Percentiles rank a stretch among this genome's conserved stretches.
Conservation (phyloP, 2,329 filamentous ascomycete genomes). For the Venturia nashicola region DNA sequence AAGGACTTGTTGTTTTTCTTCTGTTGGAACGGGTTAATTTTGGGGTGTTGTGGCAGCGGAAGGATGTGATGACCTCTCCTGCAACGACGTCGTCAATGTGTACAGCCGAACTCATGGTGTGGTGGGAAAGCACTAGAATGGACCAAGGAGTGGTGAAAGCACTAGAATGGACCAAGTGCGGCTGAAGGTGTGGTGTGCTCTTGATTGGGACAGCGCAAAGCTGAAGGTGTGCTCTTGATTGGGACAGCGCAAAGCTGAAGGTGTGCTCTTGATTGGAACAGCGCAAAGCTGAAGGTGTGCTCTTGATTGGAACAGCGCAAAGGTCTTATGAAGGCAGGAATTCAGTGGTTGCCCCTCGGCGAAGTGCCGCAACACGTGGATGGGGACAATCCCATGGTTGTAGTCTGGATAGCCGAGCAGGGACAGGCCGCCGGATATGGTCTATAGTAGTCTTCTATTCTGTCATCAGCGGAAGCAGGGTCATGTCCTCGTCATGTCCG, state of each 20-base stretch:
- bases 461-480: neutral
- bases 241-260: too few relatives aligned
- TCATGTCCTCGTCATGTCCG: neutral
- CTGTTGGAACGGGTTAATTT: neutral
- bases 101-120: too few relatives aligned
- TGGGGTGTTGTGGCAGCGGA: too few relatives aligned
- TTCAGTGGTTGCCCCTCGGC: too few relatives aligned
- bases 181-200: too few relatives aligned
- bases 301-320: neutral
- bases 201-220: too few relatives aligned
- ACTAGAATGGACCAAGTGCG: too few relatives aligned
- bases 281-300: neutral
- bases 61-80: neutral
- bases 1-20: conserved; percentile 27
- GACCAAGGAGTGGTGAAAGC: too few relatives aligned
- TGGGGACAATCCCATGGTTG: too few relatives aligned
- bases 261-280: neutral
- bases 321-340: neutral
- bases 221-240: neutral
- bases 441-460: neutral
- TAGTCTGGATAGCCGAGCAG: too few relatives aligned
- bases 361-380: too few relatives aligned
- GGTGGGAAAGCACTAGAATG: too few relatives aligned
- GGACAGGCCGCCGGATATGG: neutral
- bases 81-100: neutral